Base-by-base conservation (phyloP, 2,329 filamentous ascomycete genomes). In the Davidsoniella eucalypti region DNA sequence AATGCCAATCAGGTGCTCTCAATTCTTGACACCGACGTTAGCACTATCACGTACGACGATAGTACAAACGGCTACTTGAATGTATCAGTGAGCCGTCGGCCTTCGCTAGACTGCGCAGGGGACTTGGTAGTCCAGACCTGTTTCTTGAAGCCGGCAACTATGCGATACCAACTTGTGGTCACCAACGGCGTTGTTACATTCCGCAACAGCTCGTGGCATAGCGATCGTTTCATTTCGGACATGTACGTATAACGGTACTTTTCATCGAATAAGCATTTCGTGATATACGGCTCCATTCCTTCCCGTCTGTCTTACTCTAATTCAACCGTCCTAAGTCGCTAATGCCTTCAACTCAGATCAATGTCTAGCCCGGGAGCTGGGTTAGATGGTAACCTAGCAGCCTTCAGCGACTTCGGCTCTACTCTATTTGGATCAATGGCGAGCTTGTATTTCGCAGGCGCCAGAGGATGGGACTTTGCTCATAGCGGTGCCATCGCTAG, bases 381-480 rank as follows among this genome's bases (percentile, higher is more conserved):
- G 3, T n/a, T 41, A 9, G 52, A 53, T 18, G 52, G 52, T n/a
- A 53, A 53, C 23, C 48, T 53, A 12, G 52, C 44, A 10, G 52
- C 52, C 4, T 53, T 53, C 39, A 38, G 47, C 2, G 44, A 53
- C 39, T 53, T 53, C 44, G 52, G 47, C 18, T 48, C 47, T 14
- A 47, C 47, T 3, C 16, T 53, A 2, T 53, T 53, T 26, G 36
- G 38, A 5, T 47, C 52, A 8, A 50, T 18, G 7, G 48, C 52
- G 9, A 38, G 21, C 16, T 21, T 53, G 4, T 50, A 50, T 14
- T 53, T 50, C 44, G 26, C 38, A 7, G 52, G 51, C 9, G 52
- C 52, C 9, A 47, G 52, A 21, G 52, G 52, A 4, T 53, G 52
- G 52, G 52, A 53, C 39, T 53, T 50, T 26, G 39, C 44, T 5